Evolutionary conservation across 495 filamentous ascomycete species (phyloP).

Genomic region (Hypoxylon fuscum): DNA sequence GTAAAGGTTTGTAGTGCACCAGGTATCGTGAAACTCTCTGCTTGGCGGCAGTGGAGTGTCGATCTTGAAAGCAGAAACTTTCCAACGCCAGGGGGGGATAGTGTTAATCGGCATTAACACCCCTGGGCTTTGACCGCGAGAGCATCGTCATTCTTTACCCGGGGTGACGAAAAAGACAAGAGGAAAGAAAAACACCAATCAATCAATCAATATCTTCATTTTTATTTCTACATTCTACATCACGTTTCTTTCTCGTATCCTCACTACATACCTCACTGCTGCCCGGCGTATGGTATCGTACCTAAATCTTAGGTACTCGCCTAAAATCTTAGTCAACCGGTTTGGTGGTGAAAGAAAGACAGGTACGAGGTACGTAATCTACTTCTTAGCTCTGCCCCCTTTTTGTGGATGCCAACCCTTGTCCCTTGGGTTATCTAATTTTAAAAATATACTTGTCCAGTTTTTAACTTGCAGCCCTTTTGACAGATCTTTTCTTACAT

Average conservation of each 20-base stretch:
- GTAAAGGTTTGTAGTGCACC: conserved; percentile 28
- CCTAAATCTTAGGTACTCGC: conserved; percentile 1
- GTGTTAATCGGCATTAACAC: conserved; percentile 32
- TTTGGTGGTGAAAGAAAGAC: conserved; percentile 29
- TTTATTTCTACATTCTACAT: not conserved
- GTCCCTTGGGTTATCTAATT: conserved; percentile 31
- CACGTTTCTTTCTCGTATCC: not conserved
- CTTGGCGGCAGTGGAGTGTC: conserved; percentile 28
- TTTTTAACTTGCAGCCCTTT: conserved; percentile 25
- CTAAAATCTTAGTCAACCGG: conserved; percentile 30
- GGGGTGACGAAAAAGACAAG: conserved; percentile 1
- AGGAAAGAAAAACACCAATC: not conserved
- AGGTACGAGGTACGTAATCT: conserved; percentile 28
- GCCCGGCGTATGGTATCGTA: conserved; percentile 1
- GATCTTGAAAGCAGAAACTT: conserved; percentile 28
- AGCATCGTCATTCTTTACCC: conserved; percentile 27
- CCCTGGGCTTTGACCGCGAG: conserved; percentile 24
- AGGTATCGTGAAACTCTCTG: conserved; percentile 29
- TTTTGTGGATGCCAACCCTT: conserved; percentile 29
- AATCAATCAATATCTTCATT: conserved; percentile 7
- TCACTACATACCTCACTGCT: not conserved
- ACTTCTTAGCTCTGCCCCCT: conserved; percentile 27
- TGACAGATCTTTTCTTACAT: conserved; percentile 24
- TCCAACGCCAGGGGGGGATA: conserved; percentile 34
- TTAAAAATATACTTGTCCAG: conserved; percentile 31